Conservation (phyloP, 495 filamentous ascomycete genomes). For the Schizothecium vesticola region DNA sequence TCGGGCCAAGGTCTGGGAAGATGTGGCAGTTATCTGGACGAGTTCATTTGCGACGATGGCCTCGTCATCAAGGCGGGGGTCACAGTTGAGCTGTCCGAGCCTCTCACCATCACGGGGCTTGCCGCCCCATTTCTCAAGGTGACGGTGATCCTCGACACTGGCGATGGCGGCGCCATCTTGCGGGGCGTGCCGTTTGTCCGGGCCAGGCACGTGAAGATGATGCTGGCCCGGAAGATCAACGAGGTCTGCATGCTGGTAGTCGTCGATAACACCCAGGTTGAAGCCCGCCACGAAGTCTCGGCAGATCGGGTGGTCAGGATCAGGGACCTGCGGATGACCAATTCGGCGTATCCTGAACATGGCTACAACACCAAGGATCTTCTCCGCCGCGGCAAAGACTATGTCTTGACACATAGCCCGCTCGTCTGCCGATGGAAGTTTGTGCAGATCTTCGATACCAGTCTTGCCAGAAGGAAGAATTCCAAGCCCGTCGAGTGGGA, state of each 20-base stretch:
- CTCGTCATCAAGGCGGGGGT: neutral
- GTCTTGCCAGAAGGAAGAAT: neutral
- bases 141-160: neutral
- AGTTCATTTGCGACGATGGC: neutral
- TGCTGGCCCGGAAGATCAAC: slow-evolving; percentile 14
- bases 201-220: neutral
- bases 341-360: slow-evolving; percentile 40
- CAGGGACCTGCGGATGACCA: slow-evolving; percentile 48
- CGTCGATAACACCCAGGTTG: slow-evolving; percentile 30
- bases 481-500: slow-evolving; percentile 30
- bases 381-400: slow-evolving; percentile 1
- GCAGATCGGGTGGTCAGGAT: slow-evolving; percentile 27
- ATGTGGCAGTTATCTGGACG: neutral
- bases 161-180: neutral
- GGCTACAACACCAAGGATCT: slow-evolving; percentile 17
- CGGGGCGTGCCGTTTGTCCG: slow-evolving; percentile 9
- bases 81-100: neutral
- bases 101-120: neutral
- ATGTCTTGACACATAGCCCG: slow-evolving; percentile 24
- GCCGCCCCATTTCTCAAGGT: slow-evolving; percentile 13
- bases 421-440: slow-evolving; percentile 39
- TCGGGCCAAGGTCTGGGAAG: neutral
- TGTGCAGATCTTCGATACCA: slow-evolving; percentile 19
- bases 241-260: slow-evolving; percentile 46
- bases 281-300: slow-evolving; percentile 27